Conservation (phyloP, 2,329 filamentous ascomycete species). For the Amesomyces nigricolor region DNA sequence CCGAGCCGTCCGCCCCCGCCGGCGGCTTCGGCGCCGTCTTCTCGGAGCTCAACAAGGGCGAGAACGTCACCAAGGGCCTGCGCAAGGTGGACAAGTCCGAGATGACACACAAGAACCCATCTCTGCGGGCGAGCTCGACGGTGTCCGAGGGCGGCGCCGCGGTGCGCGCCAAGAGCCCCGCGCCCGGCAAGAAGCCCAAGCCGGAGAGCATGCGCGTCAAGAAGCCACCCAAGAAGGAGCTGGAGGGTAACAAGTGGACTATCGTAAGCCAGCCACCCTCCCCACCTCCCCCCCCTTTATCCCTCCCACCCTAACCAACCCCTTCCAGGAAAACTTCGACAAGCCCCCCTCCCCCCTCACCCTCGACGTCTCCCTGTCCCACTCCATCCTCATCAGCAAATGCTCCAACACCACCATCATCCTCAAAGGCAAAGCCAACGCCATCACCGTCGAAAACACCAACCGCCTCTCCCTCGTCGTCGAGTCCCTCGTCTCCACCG, state of each 20-base stretch:
- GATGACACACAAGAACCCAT: constrained; percentile 98
- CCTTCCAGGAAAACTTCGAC: constrained; percentile 77
- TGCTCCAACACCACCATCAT: constrained; percentile 90
- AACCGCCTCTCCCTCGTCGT: constrained; percentile 77
- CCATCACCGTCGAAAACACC: constrained; percentile 92
- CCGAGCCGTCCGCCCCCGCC: constrained; percentile 38
- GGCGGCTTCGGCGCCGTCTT: constrained; percentile 83
- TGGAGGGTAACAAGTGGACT: constrained; percentile 89
- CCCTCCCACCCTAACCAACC: not conserved
- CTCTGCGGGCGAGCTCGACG: constrained; percentile 65
- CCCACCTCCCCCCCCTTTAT: not conserved
- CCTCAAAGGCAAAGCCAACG: constrained; percentile 88
- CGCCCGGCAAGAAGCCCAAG: constrained; percentile 82
- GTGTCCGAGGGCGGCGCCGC: constrained; percentile 56
- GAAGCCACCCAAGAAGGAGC: constrained; percentile 72
- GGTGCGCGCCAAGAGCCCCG: constrained; percentile 71
- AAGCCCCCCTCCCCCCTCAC: constrained; percentile 66
- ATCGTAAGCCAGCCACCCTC: constrained; percentile 49
- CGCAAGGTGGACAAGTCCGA: constrained; percentile 91
- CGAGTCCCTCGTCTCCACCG: constrained; percentile 80
- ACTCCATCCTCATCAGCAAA: constrained; percentile 86
- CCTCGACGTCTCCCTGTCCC: constrained; percentile 73
- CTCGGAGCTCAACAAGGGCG: constrained; percentile 82
- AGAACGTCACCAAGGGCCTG: constrained; percentile 78
- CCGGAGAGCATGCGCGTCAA: constrained; percentile 79